Base-by-base conservation (phyloP, 768 basidiomycete species). In the Crassisporium funariophilum region DNA sequence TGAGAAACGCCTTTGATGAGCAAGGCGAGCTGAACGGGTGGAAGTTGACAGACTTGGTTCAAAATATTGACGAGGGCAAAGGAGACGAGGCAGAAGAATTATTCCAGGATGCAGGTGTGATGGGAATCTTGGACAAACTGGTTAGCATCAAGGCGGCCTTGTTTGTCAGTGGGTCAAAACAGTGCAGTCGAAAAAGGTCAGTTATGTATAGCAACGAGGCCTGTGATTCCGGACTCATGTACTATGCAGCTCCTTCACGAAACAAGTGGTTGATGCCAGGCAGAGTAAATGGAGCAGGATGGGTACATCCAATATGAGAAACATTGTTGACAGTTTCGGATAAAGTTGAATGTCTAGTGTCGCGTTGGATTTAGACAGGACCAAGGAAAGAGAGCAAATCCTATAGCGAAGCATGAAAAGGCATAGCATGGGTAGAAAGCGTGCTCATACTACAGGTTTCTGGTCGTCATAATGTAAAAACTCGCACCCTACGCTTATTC, bases 111-210 rank as follows among this genome's bases (percentile, higher is more conserved):
- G 46, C 71, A 0, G 83, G 83, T 0, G 64, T 78, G 17, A 52
- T 71, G 38, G 80, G 75, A 1, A 84, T 84, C 38, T 52, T 85
- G 47, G 79, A 84, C 48, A 83, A 82, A 60, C 60, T 77, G 47
- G 72, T 82, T 31, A 69, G 74, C n/a, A 71, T 70, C 47, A 61
- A 70, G 20, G 75, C 81, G 16, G 60, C 66, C 29, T 41, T 77
- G 27, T 84, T 84, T 46, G 62, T 84, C 15, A 76, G 74, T 25
- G 81, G 78, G 3, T 71, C 68, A 24, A 63, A 60, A 2, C 66
- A 69, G 5, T 82, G 80, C 51, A 72, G 76, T 33, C 67, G 71
- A 39, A 62, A 63, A 12, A 82, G 80, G 78, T 80, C 41, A 12
- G 57, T 49, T 31, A 35, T 5, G 4, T 40, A 10, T 35, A 45